Evolutionary conservation across 148 eudicot species (phyloP).

Genomic region (Persicaria maculosa): DNA sequence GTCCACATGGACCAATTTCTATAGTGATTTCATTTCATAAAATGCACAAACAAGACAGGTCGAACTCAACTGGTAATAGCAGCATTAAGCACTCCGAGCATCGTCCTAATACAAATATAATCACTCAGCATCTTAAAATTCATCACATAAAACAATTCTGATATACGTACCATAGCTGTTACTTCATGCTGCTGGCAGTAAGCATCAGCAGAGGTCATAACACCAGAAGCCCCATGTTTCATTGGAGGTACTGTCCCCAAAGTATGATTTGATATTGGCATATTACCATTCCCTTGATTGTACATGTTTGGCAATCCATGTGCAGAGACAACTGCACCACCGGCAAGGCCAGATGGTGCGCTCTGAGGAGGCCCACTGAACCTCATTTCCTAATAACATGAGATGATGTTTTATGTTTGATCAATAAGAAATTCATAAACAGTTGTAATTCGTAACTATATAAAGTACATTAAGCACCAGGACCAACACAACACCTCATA

Average conservation of each 20-base stretch:
- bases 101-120: neutral
- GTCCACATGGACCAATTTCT: neutral
- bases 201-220: slow-evolving; percentile 56
- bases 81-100: neutral
- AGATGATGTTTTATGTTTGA: neutral
- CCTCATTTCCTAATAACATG: slow-evolving; percentile 17
- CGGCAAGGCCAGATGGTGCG: slow-evolving; percentile 34
- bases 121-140: neutral
- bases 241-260: slow-evolving; percentile 45
- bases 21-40: neutral
- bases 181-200: slow-evolving; percentile 87
- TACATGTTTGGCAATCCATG: slow-evolving; percentile 45
- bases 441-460: neutral
- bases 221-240: slow-evolving; percentile 46
- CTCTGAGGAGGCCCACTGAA: slow-evolving; percentile 44
- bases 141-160: neutral
- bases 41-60: neutral
- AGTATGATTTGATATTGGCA: slow-evolving; percentile 41
- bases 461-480: neutral
- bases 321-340: slow-evolving; percentile 28
- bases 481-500: neutral
- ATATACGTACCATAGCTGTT: slow-evolving; percentile 71
- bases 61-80: neutral
- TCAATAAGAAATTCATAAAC: neutral
- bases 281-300: slow-evolving; percentile 44